Conservation (phyloP, 768 basidiomycete genomes). For the Lactarius vividus region DNA sequence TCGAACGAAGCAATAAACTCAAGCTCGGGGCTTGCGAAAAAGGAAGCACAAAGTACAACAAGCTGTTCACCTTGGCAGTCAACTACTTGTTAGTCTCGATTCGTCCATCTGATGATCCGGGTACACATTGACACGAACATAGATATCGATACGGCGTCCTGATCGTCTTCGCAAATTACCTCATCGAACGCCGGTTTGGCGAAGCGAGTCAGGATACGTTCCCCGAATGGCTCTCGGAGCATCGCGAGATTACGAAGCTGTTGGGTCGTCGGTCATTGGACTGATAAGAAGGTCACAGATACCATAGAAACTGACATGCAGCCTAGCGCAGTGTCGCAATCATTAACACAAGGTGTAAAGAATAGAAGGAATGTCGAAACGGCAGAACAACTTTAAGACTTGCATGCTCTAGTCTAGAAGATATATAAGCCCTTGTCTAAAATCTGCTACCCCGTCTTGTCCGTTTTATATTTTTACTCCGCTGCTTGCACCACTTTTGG, state of each 20-base stretch:
- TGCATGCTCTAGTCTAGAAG: neutral
- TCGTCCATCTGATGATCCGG: conserved; percentile 12
- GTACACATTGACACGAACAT: conserved; percentile 13
- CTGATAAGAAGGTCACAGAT: conserved; percentile 30
- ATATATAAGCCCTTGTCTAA: neutral
- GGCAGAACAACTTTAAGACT: neutral
- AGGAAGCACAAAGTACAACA: conserved; percentile 72
- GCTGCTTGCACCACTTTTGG: neutral
- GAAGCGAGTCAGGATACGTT: conserved; percentile 51
- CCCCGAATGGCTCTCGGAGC: conserved; percentile 78
- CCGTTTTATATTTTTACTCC: neutral
- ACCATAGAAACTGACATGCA: neutral
- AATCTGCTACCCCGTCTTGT: neutral
- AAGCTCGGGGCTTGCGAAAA: conserved; percentile 82
- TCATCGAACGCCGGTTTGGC: conserved; percentile 64
- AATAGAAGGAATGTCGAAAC: neutral
- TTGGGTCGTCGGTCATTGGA: conserved; percentile 69
- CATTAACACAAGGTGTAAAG: neutral
- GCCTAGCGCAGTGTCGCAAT: neutral
- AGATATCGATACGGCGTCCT: conserved; percentile 88
- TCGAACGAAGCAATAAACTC: conserved; percentile 71
- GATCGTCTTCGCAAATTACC: conserved; percentile 93
- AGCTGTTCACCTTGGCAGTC: conserved; percentile 70
- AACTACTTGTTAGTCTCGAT: conserved; percentile 73
- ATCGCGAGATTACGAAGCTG: conserved; percentile 79